Evolutionary conservation across 2,329 filamentous ascomycete species (phyloP), one percentile per base, ranked within the genome.

Genomic region (Gaeumannomyces sp.): DNA sequence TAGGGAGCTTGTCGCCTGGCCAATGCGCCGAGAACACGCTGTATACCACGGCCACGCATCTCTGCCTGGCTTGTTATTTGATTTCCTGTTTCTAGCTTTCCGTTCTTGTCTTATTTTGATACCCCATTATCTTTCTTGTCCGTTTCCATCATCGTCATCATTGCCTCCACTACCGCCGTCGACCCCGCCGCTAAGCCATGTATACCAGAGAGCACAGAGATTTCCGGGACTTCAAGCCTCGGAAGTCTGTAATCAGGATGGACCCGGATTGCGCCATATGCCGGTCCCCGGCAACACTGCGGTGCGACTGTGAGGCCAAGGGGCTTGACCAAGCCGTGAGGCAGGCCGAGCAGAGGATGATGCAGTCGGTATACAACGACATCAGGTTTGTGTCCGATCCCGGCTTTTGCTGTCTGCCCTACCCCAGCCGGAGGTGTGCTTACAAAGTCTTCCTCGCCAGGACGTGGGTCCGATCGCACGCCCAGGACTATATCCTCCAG

Each of bases 261-360:
- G 87, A 89, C 71, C 87, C 87, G 59, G 85, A 89, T 76, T 90
- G 87, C 75, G 87, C 87, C 64, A 86, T 90, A 72, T 89, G 87
- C 74, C 80, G 80, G 71, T 80, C 82, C 68, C 85, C 87, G 67
- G 85, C 86, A 60, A 79, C 78, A 58, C 73, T 81, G 69, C 80
- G 78, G 67, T 90, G 87, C 74, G 85, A 87, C 69, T 90, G 87
- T 72, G 87, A 90, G 77, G 84, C 85, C 63, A 87, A 85, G 70
- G 84, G 85, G 33, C 80, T 89, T 35, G 86, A 89, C 69, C 76
- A 83, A 65, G 86, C 87, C 66, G 79, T 89, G 59, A 80, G 81
- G 67, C 85, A 89, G 73, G 86, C 87, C 65, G 87, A 90, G 74
- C 76, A 80, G 63, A 80, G 81, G 59, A 85, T 89, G 80, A 88